Base-by-base conservation (phyloP, 2,329 filamentous ascomycete genomes). In the Paracoccidioides lutzii region DNA sequence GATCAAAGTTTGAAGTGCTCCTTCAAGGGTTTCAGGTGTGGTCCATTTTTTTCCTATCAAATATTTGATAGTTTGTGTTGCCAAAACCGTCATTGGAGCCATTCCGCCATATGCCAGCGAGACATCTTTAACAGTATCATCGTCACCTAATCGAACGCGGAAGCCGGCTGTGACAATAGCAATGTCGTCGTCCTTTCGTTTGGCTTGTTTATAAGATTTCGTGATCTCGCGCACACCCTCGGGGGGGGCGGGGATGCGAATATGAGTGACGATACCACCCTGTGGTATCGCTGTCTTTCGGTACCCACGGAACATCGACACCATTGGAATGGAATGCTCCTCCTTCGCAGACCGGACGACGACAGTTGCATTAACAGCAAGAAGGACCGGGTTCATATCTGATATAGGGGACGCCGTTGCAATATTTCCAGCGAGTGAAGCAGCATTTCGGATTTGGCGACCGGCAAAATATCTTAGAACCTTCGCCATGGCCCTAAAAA, bases 151-250 rank as follows among this genome's bases (percentile, higher is more conserved):
- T 15, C 78, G 79, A 4, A 94, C 76, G 37, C 87, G 79, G 57
- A 94, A 72, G 0, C 88, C 87, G 12, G 84, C 82, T 14, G 90
- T 95, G 28, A 94, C 89, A 63, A 95, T 95, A 3, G 89, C 89
- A 65, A 95, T 95, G 64, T 95, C 89, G 63, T 95, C 89, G 63
- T 95, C 89, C 66, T 94, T 94, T 61, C 89, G 76, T 73, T 95
- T 95, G 0, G 89, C 83, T 69, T 95, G 89, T 71, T 95, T 95
- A 72, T 93, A 95, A 0, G 89, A 83, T 49, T 84, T 80, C 67
- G 91, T 85, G 64, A 83, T 86, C 64, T 94, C 89, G 4, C 84
- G 82, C 62, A 83, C 85, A 50, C 81, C 77, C 1, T 37, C 22
- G 4, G 76, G 77, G 0, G 86, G 85, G 1, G 87, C 72, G 0